Evolutionary conservation across 73 alveolate species (phyloP), one percentile per base, ranked within the genome.

Genomic region (Tetrahymena malaccensis): DNA sequence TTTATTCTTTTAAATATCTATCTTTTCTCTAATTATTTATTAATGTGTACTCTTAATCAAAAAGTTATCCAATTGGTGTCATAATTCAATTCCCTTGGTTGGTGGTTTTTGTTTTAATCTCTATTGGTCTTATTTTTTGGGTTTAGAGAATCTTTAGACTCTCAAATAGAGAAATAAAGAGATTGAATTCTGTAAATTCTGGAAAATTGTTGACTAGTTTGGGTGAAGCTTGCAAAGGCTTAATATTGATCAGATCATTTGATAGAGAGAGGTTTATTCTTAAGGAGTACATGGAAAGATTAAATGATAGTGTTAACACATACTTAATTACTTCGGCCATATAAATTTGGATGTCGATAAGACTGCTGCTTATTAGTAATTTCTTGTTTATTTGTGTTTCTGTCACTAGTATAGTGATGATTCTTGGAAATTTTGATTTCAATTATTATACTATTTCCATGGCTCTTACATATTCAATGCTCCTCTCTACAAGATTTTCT

Each of bases 101-200:
- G 55, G 43, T 95, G 1, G 84, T 95, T 0, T 35, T 95, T 33
- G 57, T 95, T 34, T 55, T 89, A 4, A 43, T 95, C 22, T 94
- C 84, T 21, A 3, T 95, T 22, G 40, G 44, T 89, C 55, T 94
- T 10, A 85, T 95, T 33, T 70, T 55, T 22, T 50, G 58, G 93
- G 19, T 95, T 34, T 85, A 95, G 43, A 50, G 35, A 56, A 33
- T 34, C 35, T 95, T 95, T 93, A 85, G 97, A 50, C 43, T 85
- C 43, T 85, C 95, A 35, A 95, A 95, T 43, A 25, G 97, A 95
- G 97, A 95, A 55, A 85, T 95, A 40, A 95, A 95, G 35, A 95
- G 97, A 95, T 85, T 95, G 15, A 34, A 95, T 55, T 95, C 97
- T 3, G 94, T 94, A 21, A 95, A 95, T 55, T 94, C 93, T 38